Conservation (phyloP, 306 rosid genomes). For the Purshia tridentata region DNA sequence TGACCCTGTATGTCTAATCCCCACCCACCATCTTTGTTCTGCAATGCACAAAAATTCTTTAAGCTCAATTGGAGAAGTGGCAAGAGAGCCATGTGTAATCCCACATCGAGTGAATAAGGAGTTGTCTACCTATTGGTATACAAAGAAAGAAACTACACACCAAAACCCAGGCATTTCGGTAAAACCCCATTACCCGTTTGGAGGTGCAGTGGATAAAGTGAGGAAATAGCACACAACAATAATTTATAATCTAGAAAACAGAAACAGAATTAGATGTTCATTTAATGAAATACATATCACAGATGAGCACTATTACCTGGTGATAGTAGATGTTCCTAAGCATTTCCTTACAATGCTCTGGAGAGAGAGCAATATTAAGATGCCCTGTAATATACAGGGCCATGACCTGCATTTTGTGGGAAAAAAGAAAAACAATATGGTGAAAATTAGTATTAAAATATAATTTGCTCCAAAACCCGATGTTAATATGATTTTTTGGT, state of each 20-base stretch:
- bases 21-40: conserved; percentile 79
- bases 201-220: no score
- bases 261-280: neutral
- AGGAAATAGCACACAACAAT: no score
- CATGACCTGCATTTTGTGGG: conserved; percentile 42
- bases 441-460: neutral
- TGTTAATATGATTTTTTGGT: no score
- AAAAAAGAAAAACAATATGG: no score
- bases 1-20: conserved; percentile 77
- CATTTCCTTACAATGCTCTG: conserved; percentile 52
- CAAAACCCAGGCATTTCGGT: no score
- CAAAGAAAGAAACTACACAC: no score
- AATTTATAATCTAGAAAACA: no score
- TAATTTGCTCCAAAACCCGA: neutral
- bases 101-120: no score
- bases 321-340: conserved; percentile 58
- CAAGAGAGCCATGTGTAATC: no score
- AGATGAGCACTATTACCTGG: conserved; percentile 38
- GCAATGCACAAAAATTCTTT: neutral
- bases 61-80: neutral
- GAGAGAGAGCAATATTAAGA: conserved; percentile 41
- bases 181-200: no score
- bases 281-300: neutral
- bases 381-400: conserved; percentile 61
- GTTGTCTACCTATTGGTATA: no score